Base-by-base conservation (phyloP, 345 rosid genomes). In the Ricinus communis region DNA sequence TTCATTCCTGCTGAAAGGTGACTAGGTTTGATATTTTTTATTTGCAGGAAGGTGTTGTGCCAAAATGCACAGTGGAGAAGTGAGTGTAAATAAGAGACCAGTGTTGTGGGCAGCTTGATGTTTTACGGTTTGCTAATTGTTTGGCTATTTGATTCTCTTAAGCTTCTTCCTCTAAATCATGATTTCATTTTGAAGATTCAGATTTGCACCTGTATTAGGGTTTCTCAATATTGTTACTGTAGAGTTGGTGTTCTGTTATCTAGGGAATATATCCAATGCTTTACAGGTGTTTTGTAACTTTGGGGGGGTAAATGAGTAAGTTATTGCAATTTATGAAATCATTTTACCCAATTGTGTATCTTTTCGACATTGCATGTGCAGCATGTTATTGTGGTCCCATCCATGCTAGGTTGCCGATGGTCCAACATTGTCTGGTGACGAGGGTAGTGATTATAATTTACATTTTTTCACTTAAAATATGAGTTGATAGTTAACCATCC, bases 21-120 rank as follows among this genome's bases (percentile, higher is more conserved):
- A 59, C 56, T 22, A n/a, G 40, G 41, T 47, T 47, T 59, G 30
- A 51, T 62, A 11, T 36, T 50, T 16, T 50, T 51, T 41, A 72
- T 43, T 54, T 43, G 70, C 76, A 72, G 76, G 55, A 38, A 14
- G n/a, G 7, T 70, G 61, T 41, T 40, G 40, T 28, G 56, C 46
- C 41, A 28, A n/a, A 62, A 52, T 52, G 75, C 62, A 62, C 61
- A 43, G 8, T 28, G 19, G 54, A 58, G 68, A 24, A 52, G 55
- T 65, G 63, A 59, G 1, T 72, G 76, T 55, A 72, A 72, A 59
- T 72, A 65, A 55, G 19, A 43, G 64, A 8, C 30, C 46, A 21
- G 65, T 14, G 51, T 22, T 25, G 24, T 1, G 45, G 59, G 68
- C 13, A n/a, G 58, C 50, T 61, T 60, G 22, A 16, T 46, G 70